These are phyloP conservation scores for Cladosporium sp. DNA, from an alignment of 2,329 filamentous ascomycete genomes.

Conservation along the genomic window DNA sequence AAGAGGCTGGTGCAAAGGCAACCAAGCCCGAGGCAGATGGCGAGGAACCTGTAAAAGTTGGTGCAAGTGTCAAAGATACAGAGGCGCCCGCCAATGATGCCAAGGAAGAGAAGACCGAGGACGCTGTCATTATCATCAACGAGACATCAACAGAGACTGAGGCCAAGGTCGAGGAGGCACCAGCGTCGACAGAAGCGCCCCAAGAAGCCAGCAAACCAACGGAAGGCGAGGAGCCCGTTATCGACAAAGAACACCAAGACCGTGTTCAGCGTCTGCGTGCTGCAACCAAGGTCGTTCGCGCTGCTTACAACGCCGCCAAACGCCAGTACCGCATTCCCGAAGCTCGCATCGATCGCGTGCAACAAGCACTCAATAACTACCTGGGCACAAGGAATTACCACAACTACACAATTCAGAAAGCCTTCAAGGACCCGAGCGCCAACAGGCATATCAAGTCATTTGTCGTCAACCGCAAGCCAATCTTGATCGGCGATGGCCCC, in stretches of 20 bases:
- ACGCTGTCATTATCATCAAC: slow-evolving; percentile 11
- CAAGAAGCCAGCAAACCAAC: not conserved
- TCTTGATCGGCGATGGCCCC: slow-evolving; percentile 32
- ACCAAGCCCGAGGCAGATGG: slow-evolving; percentile 27
- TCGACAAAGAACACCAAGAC: slow-evolving; percentile 19
- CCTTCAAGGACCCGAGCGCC: slow-evolving; percentile 72
- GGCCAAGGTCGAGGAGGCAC: not conserved
- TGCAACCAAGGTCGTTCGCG: slow-evolving; percentile 59
- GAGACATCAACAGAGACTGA: slow-evolving; percentile 7
- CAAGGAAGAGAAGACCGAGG: slow-evolving; percentile 8
- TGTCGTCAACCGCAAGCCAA: slow-evolving; percentile 65
- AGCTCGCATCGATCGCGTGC: slow-evolving; percentile 67
- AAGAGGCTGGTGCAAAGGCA: slow-evolving; percentile 31
- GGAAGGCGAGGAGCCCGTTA: slow-evolving; percentile 2
- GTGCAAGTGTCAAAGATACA: slow-evolving; percentile 11
- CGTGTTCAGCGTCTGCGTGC: slow-evolving; percentile 34
- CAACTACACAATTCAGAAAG: slow-evolving; percentile 95
- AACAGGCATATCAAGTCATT: slow-evolving; percentile 94
- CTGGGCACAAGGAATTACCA: slow-evolving; percentile 87
- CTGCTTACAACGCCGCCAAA: slow-evolving; percentile 77
- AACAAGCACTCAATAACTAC: slow-evolving; percentile 70
- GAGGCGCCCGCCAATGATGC: slow-evolving; percentile 18
- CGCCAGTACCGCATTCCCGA: slow-evolving; percentile 76
- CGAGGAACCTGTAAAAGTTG: slow-evolving; percentile 27
- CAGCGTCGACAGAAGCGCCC: not conserved